Evolutionary conservation across 2,329 filamentous ascomycete species (phyloP).

Genomic region (Exophiala spinifera): DNA sequence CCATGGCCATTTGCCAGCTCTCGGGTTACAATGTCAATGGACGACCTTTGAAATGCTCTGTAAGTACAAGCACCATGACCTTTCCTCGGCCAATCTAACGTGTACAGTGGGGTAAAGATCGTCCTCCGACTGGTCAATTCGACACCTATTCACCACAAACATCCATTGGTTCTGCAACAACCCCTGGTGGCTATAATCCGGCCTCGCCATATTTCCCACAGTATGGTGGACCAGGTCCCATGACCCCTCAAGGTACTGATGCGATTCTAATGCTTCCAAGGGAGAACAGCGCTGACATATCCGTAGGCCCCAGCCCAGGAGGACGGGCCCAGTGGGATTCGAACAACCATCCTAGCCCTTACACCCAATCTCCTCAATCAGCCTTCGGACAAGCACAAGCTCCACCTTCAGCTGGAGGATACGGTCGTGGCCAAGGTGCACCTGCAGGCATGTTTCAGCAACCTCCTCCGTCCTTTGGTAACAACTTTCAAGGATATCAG

Average conservation of each 20-base stretch:
- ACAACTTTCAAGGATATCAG: conserved; percentile 21
- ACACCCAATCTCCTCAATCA: conserved; percentile 42
- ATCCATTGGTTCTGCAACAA: conserved; percentile 66
- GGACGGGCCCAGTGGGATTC: conserved; percentile 48
- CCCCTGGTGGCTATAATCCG: conserved; percentile 65
- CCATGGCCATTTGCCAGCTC: conserved; percentile 96
- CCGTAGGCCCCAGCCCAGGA: conserved; percentile 53
- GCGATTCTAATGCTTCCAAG: conserved; percentile 41
- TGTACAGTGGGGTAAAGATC: conserved; percentile 94
- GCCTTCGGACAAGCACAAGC: conserved; percentile 62
- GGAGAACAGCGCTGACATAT: conserved; percentile 6
- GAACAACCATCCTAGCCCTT: conserved; percentile 57
- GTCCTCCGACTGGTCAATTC: conserved; percentile 77
- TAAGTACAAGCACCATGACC: conserved; percentile 54
- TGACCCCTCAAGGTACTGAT: conserved; percentile 34
- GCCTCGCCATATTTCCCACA: conserved; percentile 88
- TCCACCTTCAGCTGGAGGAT: conserved; percentile 73
- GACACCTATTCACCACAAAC: conserved; percentile 83
- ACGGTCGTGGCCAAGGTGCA: conserved; percentile 64
- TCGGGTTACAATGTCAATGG: conserved; percentile 98
- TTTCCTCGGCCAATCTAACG: conserved; percentile 34
- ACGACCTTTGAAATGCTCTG: conserved; percentile 94
- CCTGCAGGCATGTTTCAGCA: conserved; percentile 23
- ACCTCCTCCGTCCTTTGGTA: conserved; percentile 19
- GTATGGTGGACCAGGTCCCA: conserved; percentile 71